These are phyloP conservation scores for Ramaria sp. DNA, from an alignment of 768 basidiomycete species.

Conservation along the genomic window DNA sequence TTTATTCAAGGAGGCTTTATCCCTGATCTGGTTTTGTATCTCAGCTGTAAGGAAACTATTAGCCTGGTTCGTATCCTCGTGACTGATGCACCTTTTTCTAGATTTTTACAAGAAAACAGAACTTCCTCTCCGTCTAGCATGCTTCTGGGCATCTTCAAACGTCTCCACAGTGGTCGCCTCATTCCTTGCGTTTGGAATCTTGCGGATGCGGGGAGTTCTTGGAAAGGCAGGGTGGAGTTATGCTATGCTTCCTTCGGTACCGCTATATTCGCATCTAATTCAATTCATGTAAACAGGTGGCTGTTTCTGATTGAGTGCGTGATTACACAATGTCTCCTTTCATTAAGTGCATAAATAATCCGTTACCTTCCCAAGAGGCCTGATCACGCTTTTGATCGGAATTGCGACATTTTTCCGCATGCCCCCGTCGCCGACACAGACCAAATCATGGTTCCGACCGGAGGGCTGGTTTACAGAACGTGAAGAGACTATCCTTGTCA, in stretches of 20 bases:
- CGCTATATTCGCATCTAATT: background rate
- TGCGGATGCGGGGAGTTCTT: constrained; percentile 44
- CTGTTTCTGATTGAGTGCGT: constrained; percentile 44
- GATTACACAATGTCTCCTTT: background rate
- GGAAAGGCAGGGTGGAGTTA: constrained; percentile 44
- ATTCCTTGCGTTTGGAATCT: constrained; percentile 52
- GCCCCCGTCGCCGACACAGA: constrained; percentile 51
- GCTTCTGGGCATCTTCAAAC: constrained; percentile 45
- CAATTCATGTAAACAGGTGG: constrained; percentile 26
- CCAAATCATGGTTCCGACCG: constrained; percentile 44
- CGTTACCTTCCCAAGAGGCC: constrained; percentile 22
- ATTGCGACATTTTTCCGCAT: constrained; percentile 45
- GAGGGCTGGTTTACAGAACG: constrained; percentile 56
- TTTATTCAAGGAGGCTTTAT: constrained; percentile 42
- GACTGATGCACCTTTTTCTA: constrained; percentile 11
- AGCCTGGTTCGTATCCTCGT: background rate
- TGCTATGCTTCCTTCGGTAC: constrained; percentile 5
- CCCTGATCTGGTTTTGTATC: constrained; percentile 50
- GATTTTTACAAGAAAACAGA: constrained; percentile 54
- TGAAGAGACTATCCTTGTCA: constrained; percentile 51
- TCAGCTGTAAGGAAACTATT: constrained; percentile 36
- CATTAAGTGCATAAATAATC: background rate
- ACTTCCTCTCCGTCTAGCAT: constrained; percentile 43
- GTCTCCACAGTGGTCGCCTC: constrained; percentile 36
- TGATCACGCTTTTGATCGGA: constrained; percentile 44